A percentile compares a stretch with the other conserved stretches of the same genome.
Evolutionary conservation across 139 green algal genomes (phyloP).

Genomic region (Ettlia oleoabundans): DNA sequence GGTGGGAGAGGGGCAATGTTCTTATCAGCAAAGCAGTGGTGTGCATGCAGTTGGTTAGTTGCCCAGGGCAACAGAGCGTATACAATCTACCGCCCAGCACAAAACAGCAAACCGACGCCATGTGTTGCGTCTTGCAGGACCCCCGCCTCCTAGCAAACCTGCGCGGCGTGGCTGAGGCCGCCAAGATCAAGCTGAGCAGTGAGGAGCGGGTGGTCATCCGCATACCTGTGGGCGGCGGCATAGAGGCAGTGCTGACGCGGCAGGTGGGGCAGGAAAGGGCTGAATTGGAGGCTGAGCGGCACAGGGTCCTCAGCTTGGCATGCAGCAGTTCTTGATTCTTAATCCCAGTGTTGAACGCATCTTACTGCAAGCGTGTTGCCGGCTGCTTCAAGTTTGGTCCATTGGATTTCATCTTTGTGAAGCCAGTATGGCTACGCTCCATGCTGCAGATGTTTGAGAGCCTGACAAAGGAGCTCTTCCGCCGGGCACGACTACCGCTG

Average conservation of each 20-base stretch:
- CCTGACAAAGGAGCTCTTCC: slow-evolving; percentile 70
- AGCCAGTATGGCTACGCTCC: too few relatives aligned
- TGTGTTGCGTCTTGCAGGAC: background rate
- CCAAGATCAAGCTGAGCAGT: slow-evolving; percentile 78
- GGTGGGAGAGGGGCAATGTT: too few relatives aligned
- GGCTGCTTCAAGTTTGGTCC: too few relatives aligned
- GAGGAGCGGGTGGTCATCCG: slow-evolving; percentile 53
- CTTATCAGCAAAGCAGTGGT: too few relatives aligned
- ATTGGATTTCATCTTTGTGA: too few relatives aligned
- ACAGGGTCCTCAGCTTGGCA: too few relatives aligned
- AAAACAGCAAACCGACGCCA: background rate
- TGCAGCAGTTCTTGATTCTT: too few relatives aligned
- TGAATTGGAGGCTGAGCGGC: too few relatives aligned
- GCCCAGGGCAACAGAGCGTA: background rate
- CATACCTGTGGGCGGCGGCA: slow-evolving; percentile 72
- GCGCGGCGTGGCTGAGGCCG: slow-evolving; percentile 70
- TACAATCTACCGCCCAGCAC: background rate
- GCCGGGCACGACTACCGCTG: slow-evolving; percentile 65
- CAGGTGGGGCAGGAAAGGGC: too few relatives aligned
- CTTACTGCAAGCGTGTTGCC: too few relatives aligned
- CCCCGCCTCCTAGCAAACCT: slow-evolving; percentile 62
- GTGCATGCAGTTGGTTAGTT: background rate
- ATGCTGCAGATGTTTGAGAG: slow-evolving; percentile 73
- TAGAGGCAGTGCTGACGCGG: slow-evolving; percentile 63
- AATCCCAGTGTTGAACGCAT: too few relatives aligned